phyloP scores from a whole-genome alignment of 1,284 basidiomycete genomes.

The Trichosporon asahii region DNA sequence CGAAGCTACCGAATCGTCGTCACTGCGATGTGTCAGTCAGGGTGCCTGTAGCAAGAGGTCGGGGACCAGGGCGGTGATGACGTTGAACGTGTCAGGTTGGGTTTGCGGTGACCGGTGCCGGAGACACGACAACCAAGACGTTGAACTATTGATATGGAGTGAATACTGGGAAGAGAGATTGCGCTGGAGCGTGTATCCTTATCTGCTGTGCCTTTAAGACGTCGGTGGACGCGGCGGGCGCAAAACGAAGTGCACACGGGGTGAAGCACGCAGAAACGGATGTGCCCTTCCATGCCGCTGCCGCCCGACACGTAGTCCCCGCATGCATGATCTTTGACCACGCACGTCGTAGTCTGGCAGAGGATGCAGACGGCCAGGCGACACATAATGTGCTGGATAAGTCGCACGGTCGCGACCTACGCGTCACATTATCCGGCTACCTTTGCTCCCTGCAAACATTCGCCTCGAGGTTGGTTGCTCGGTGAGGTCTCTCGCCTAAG shows the following conservation, averaged over 20 bases:
- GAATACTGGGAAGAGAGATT: neutral
- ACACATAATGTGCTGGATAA: neutral
- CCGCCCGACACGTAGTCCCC: neutral
- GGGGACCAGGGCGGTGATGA: neutral
- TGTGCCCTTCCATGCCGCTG: neutral
- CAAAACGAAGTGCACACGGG: neutral
- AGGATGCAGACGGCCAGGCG: neutral
- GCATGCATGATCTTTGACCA: neutral
- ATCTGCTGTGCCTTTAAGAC: neutral
- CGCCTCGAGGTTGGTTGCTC: neutral
- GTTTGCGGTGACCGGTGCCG: neutral
- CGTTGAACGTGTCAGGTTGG: neutral
- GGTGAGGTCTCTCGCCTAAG: neutral
- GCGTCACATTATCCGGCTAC: neutral
- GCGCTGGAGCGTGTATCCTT: neutral
- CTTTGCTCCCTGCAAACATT: neutral
- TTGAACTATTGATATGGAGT: neutral
- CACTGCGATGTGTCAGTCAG: neutral
- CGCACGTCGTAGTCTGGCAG: neutral
- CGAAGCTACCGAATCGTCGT: conserved; percentile 21
- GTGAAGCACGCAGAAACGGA: neutral
- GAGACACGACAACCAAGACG: neutral
- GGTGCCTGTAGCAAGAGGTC: neutral
- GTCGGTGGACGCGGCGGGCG: neutral
- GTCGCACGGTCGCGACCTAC: neutral